Base-by-base conservation (phyloP, 768 basidiomycete genomes). In the Myochromella boudieri region DNA sequence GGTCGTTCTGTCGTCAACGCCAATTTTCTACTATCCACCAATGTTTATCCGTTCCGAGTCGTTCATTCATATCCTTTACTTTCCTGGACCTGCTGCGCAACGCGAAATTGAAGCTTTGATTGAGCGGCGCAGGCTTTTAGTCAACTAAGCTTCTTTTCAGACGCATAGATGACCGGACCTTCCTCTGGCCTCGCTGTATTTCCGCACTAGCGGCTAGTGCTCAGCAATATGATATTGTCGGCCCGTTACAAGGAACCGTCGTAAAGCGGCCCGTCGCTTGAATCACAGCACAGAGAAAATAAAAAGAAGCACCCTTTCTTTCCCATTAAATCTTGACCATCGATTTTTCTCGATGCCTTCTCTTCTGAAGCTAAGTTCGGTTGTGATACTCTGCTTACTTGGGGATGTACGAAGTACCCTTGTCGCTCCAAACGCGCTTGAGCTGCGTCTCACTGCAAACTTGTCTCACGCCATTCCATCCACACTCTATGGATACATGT, bases 401-500 rank as follows among this genome's bases (percentile, higher is more conserved):
- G 28, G 17, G 24, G 32, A 31, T 14, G 47, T 44, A 7, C 18
- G 56, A 48, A 32, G 57, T 24, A 20, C 51, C 8, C 40, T 64
- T 21, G 38, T 57, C 34, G 54, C 64, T 20, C 62, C 63, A n/a
- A 59, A 68, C 51, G 54, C 62, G 22, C 41, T 67, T 26, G 54
- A 57, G 37, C 56, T 67, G 14, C 56, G 56, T 22, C 54, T 67
- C 22, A 62, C 62, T 9, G 52, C 53, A 17, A 64, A 60, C 26
- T 37, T 60, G 26, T 60, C 61, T 1, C 64, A 65, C 44, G 54
- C 52, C 32, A 64, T 68, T 34, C 60, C 66, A 10, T 43, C 59
- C 12, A 68, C 66, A 2, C 52, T 68, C 1, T 66, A 63, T 54
- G 64, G 65, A 9, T 66, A 63, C 39, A 67, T 66, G 66, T 70